Base-by-base conservation (phyloP, 169 alveolate genomes). In the Plasmodium malariae region DNA sequence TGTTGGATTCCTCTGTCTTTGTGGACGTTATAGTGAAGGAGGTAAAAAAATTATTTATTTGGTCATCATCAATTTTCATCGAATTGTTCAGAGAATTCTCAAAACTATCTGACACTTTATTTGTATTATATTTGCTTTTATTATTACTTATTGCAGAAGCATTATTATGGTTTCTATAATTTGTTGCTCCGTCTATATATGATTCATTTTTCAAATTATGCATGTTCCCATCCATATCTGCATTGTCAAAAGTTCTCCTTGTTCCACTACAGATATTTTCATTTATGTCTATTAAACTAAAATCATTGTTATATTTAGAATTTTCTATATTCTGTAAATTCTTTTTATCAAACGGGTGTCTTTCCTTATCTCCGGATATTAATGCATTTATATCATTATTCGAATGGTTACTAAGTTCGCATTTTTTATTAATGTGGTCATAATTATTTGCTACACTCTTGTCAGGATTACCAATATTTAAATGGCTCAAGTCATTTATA, bases 21-120 rank as follows among this genome's bases (percentile, higher is more conserved):
- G 63, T 80, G 3, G 83, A 51, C 3, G 90, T 17, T 49, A 80
- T 48, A 14, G 90, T 54, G 54, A 80, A 80, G 21, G 76, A 14
- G 49, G 37, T 80, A 65, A 80, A 80, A 49, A 80, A 80, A 24
- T 80, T 45, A 54, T 63, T 37, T 9, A 63, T 80, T 37, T 65
- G 49, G 1, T 80, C 60, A 65, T 80, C 80, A 63, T 34, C 67
- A 37, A 67, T 40, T 67, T 34, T 37, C 19, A 40, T 17, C 14
- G 86, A 1, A 21, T 9, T 30, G 37, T 14, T 72, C 28, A 48
- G 34, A 6, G 37, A 43, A 60, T 24, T 72, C 43, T 69, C 65
- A 34, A 69, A 69, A 21, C 24, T 40, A n/a, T 17, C 45, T 0
- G 83, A 45, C 9, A 45, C 9, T 11, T 3, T 1, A 45, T 45